Conservation (phyloP, 2,329 filamentous ascomycete genomes). For the Ceratocystis harringtonii region DNA sequence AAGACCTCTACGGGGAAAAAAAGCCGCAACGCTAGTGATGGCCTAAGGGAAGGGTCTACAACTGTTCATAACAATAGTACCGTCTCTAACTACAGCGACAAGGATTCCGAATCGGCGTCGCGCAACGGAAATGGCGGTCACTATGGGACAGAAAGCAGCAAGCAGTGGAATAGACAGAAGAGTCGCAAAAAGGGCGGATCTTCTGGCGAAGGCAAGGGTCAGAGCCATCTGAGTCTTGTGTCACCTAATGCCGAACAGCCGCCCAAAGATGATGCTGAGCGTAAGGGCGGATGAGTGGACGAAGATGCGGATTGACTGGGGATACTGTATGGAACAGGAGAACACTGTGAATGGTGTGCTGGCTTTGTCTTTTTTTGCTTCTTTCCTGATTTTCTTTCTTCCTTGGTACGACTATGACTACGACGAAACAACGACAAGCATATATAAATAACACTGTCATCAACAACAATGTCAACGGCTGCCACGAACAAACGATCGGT, state of each 20-base stretch:
- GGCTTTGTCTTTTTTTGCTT: not conserved
- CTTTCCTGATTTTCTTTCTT: not conserved
- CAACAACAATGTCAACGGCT: not conserved
- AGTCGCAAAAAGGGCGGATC: slow-evolving; percentile 37
- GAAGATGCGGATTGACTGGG: not conserved
- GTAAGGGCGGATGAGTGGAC: slow-evolving; percentile 42
- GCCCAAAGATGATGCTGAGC: slow-evolving; percentile 44
- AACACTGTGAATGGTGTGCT: not conserved
- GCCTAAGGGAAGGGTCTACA: not conserved
- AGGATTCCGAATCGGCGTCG: slow-evolving; percentile 35
- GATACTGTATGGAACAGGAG: not conserved
- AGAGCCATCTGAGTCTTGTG: slow-evolving; percentile 25
- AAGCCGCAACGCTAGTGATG: slow-evolving; percentile 2
- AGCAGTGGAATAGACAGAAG: slow-evolving; percentile 45
- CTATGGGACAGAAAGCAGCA: slow-evolving; percentile 26
- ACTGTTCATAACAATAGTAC: not conserved
- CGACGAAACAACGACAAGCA: slow-evolving; percentile 5
- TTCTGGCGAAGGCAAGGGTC: slow-evolving; percentile 27
- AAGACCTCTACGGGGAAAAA: slow-evolving; percentile 11
- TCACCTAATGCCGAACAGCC: slow-evolving; percentile 34
- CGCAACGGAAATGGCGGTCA: slow-evolving; percentile 21
- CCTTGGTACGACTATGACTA: not conserved
- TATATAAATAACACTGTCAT: slow-evolving; percentile 1
- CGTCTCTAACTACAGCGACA: not conserved
- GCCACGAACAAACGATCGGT: not conserved